Evolutionary conservation across 1,284 basidiomycete genomes (phyloP), one percentile per base, ranked within the genome.

Genomic region (Puccinia horiana): DNA sequence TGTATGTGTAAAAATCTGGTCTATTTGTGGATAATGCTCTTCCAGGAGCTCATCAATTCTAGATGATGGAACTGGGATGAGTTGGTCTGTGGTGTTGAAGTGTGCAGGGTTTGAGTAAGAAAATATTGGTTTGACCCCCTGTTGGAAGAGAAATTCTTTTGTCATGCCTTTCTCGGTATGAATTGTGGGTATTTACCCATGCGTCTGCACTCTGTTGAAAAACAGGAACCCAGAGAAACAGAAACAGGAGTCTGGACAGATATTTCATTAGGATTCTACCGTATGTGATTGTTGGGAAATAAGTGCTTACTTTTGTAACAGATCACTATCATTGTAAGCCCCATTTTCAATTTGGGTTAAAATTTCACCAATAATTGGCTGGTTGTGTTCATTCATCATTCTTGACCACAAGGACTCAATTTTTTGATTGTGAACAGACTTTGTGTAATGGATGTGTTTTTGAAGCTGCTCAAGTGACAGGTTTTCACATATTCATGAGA

Each of bases 391-490:
- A 44, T n/a, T 44, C 69, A 72, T 72, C 69, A 72, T 9, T 72
- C 47, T 12, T 40, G 40, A 40, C 69, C 70, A 73, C 35, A 73
- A 35, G 8, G 44, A 47, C 49, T 73, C 70, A 73, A 73, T 73
- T 52, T 52, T 73, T 49, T 73, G 70, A 52, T 73, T 73, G 29
- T 73, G 70, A 20, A 49, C n/a, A 26, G 70, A 73, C 44, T 44
- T 73, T 6, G 70, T 73, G n/a, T 35, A 56, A 54, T 56, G 32
- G 20, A 54, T 49, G 49, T n/a, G 40, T 35, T 32, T 56, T 56
- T 75, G 8, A 4, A 49, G 49, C 35, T 75, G 40, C 20, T 75
- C 73, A 35, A 29, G 18, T 14, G 52, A 5, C 52, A 47, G 20
- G 42, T 49, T 2, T 35, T 18, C n/a, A n/a, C 29, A 54, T 47